Evolutionary conservation across 1,284 basidiomycete genomes (phyloP), one percentile per base, ranked within the genome.

Genomic region (Irpex sp.): DNA sequence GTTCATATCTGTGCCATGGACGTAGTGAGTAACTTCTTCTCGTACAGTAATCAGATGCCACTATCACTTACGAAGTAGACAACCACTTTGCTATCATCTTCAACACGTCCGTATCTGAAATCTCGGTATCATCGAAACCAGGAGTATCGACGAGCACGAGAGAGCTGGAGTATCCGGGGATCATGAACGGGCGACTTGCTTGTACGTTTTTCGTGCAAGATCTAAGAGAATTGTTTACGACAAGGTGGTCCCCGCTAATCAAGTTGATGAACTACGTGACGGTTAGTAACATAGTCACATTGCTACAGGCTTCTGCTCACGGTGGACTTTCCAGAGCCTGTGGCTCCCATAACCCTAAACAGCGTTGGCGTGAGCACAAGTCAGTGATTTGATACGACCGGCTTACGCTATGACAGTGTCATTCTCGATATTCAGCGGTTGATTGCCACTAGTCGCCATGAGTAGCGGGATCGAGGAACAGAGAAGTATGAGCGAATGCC

Each of bases 41-140:
- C n/a, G n/a, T n/a, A n/a, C n/a, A n/a, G n/a, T n/a, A n/a, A n/a
- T n/a, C n/a, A n/a, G n/a, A n/a, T n/a, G n/a, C n/a, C n/a, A n/a
- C n/a, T n/a, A n/a, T n/a, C n/a, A n/a, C n/a, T 26, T 46, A 62
- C 61, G 61, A 43, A 26, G 26, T 26, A 3, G 61, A 37, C 19
- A 62, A 19, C 17, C 59, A 63, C 2, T 31, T 49, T 3, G 58
- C 55, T 13, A 64, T 64, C 60, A 64, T 61, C 49, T 59, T 63
- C 15, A 76, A 62, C 6, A 76, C 67, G 31, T 75, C 74, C 1
- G 69, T 66, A 50, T 75, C 75, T 35, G 70, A 71, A 61, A 67
- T 64, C 26, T 31, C 67, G 1, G 73, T 72, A 59, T 76, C 74
- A 58, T 76, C 74, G 59, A 76, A 76, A 5, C 74, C 73, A 49